Evolutionary conservation across 202 grass and related monocot species (phyloP).

Genomic region (Cymbopogon flexuosus): DNA sequence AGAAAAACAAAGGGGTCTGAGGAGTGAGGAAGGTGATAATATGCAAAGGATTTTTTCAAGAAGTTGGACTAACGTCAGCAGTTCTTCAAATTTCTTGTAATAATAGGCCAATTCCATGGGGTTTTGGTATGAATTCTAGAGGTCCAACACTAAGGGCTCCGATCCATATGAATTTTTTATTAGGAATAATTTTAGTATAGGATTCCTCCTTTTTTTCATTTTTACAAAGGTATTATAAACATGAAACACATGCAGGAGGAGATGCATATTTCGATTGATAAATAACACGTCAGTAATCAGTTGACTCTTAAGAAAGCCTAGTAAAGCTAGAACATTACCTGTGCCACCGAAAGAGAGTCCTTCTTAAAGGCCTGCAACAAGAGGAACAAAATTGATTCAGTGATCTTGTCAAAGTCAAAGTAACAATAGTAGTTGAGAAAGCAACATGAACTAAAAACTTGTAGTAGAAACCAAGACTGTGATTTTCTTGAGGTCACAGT

Average conservation of each 20-base stretch:
- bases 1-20: not conserved
- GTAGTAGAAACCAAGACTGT: not conserved
- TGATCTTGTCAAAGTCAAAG: not conserved
- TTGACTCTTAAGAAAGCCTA: not conserved
- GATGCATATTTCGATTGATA: not conserved
- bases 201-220: not conserved
- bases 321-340: conserved; percentile 14
- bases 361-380: conserved; percentile 22
- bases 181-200: not conserved
- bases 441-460: not conserved
- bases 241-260: not conserved
- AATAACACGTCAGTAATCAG: not conserved
- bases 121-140: not conserved
- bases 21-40: not conserved
- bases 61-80: not conserved
- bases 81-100: not conserved
- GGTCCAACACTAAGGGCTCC: not conserved
- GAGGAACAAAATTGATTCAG: not conserved
- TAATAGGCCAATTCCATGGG: not conserved
- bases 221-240: not conserved
- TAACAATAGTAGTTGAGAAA: not conserved
- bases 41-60: not conserved
- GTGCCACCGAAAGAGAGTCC: conserved; percentile 23
- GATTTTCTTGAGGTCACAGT: not conserved
- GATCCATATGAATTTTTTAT: not conserved